phyloP scores from a whole-genome alignment of 352 stramenopile genomes.

The Plasmopara muralis region DNA sequence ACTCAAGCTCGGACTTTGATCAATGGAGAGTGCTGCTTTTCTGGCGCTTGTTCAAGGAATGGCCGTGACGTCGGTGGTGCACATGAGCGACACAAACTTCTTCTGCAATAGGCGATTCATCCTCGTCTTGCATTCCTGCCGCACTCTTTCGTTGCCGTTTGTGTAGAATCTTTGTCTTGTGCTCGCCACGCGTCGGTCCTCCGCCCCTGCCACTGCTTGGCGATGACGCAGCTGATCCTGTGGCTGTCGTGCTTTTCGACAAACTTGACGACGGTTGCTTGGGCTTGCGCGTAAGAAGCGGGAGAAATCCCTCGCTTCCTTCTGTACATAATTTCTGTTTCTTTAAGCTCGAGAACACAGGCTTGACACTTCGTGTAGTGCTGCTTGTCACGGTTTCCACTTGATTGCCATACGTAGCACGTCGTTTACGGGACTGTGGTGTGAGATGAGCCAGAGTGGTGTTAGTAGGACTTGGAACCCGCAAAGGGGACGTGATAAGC shows the following conservation, averaged over 20 bases:
- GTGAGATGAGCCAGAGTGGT: conserved; percentile 23
- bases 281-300: conserved; percentile 36
- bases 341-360: conserved; percentile 40
- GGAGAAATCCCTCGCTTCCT: conserved; percentile 30
- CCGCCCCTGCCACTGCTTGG: conserved; percentile 13
- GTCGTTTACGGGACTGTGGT: conserved; percentile 30
- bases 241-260: conserved; percentile 10
- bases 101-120: conserved; percentile 36
- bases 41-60: conserved; percentile 41
- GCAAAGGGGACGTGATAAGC: conserved; percentile 14
- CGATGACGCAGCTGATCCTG: conserved; percentile 10
- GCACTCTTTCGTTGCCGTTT: conserved; percentile 36
- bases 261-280: conserved; percentile 17
- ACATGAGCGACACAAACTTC: conserved; percentile 26
- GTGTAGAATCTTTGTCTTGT: conserved; percentile 30
- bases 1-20: too few relatives aligned
- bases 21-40: conserved; percentile 22
- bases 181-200: conserved; percentile 11
- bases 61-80: conserved; percentile 29
- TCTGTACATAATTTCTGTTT: conserved; percentile 48
- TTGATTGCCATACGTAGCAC: conserved; percentile 18
- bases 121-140: conserved; percentile 24
- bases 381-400: conserved; percentile 15
- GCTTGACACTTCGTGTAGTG: conserved; percentile 19
- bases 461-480: conserved; percentile 17